Conservation (phyloP, 306 rosid species). For the Macrotyloma uniflorum region DNA sequence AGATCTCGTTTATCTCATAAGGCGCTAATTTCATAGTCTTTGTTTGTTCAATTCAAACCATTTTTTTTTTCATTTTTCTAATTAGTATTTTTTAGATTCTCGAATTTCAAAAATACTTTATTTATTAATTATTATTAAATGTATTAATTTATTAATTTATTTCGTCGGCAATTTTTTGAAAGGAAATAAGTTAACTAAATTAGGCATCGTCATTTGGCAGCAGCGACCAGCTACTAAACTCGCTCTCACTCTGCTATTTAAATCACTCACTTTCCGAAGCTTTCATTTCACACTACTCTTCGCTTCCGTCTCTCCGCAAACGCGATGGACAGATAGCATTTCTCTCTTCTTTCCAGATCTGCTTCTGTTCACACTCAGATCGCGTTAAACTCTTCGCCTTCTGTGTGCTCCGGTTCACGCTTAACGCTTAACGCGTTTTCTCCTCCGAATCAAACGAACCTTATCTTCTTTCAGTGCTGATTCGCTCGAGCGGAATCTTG, state of each 20-base stretch:
- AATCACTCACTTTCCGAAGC: background rate
- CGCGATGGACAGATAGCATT: conserved; percentile 39
- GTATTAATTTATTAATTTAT: background rate
- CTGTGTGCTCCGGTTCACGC: background rate
- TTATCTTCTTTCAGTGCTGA: background rate
- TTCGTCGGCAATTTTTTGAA: conserved; percentile 24
- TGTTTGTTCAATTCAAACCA: background rate
- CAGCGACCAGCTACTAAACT: conserved; percentile 8
- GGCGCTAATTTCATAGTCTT: background rate
- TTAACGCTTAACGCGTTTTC: background rate
- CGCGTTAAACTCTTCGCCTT: background rate
- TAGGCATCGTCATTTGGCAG: conserved; percentile 10
- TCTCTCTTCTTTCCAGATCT: conserved; percentile 54
- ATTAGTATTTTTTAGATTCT: background rate
- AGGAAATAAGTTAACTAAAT: background rate
- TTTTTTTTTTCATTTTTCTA: background rate
- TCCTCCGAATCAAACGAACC: background rate
- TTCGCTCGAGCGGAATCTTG: conserved; percentile 20
- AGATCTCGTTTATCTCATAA: background rate
- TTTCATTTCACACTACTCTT: background rate
- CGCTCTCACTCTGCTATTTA: conserved; percentile 28
- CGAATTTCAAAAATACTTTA: background rate
- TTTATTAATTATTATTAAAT: background rate
- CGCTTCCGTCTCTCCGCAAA: background rate
- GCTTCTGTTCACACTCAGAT: conserved; percentile 36